A percentile compares a stretch with the other conserved stretches of the same genome.
Conservation (phyloP, 495 filamentous ascomycete species). For the Ascobolus immersus region DNA sequence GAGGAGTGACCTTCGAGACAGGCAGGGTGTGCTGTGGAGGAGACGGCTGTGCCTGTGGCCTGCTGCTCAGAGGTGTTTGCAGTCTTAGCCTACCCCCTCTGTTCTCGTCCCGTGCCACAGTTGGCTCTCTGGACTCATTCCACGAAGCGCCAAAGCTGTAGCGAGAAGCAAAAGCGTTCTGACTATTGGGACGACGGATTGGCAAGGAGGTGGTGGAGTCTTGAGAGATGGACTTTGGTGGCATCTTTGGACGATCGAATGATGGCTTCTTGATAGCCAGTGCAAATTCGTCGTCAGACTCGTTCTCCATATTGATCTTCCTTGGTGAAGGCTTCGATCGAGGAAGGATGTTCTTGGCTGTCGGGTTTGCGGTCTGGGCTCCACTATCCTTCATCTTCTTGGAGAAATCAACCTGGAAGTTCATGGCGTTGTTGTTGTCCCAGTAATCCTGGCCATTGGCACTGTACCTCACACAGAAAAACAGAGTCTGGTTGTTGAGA, state of each 20-base stretch:
- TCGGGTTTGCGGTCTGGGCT: not conserved
- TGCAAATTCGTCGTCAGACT: constrained; percentile 43
- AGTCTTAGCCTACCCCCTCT: constrained; percentile 27
- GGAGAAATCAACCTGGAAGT: constrained; percentile 79
- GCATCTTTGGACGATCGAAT: not conserved
- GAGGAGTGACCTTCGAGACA: constrained; percentile 18
- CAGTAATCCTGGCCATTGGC: constrained; percentile 71
- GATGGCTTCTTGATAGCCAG: not conserved
- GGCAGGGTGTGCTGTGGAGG: constrained; percentile 7
- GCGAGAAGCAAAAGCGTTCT: constrained; percentile 63
- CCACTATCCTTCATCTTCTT: constrained; percentile 46
- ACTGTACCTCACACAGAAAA: constrained; percentile 72
- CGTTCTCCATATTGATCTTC: constrained; percentile 32
- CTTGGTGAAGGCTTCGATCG: constrained; percentile 23
- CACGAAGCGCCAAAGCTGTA: constrained; percentile 88
- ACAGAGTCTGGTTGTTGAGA: constrained; percentile 67
- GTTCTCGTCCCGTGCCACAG: constrained; percentile 22
- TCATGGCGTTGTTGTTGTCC: constrained; percentile 72
- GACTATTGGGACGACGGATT: constrained; percentile 30
- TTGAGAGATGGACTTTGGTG: constrained; percentile 1
- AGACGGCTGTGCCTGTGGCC: constrained; percentile 8
- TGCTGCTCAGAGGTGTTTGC: too few species aligned
- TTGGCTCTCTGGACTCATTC: constrained; percentile 24
- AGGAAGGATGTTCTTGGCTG: constrained; percentile 16
- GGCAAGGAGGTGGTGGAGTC: constrained; percentile 20